Evolutionary conservation across 2,329 filamentous ascomycete genomes (phyloP).

Genomic region (Coniella lustricola): DNA sequence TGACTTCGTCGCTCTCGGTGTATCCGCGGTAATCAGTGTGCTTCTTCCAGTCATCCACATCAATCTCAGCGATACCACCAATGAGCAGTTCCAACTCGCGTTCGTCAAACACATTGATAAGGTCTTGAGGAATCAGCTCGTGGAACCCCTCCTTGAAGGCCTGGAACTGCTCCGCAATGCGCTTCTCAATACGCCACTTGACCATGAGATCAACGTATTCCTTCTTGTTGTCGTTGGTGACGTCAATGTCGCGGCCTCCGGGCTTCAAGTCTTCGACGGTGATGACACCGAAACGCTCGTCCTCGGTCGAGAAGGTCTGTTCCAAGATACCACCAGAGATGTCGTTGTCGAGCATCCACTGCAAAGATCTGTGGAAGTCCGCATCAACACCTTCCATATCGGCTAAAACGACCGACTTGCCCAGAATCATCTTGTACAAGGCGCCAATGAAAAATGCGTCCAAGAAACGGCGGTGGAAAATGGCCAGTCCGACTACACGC

Average conservation of each 20-base stretch:
- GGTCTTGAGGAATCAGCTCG: conserved; percentile 89
- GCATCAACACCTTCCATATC: conserved; percentile 99
- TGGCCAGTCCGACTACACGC: conserved; percentile 89
- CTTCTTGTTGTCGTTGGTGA: conserved; percentile 98
- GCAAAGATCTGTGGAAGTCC: conserved; percentile 91
- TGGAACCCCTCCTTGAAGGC: conserved; percentile 97
- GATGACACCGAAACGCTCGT: conserved; percentile 92
- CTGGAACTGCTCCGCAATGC: conserved; percentile 96
- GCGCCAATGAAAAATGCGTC: conserved; percentile 99
- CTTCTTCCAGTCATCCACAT: conserved; percentile 99
- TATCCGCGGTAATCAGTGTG: conserved; percentile 98
- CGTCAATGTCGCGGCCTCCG: conserved; percentile 81
- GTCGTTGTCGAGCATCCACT: conserved; percentile 98
- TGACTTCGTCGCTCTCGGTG: conserved; percentile 94
- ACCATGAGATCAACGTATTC: conserved; percentile 98
- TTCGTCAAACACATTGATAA: conserved; percentile 98
- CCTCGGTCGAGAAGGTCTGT: conserved; percentile 93
- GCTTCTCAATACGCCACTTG: conserved; percentile 98
- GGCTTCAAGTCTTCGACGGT: conserved; percentile 92
- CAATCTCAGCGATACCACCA: conserved; percentile 98
- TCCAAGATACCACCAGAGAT: conserved; percentile 88
- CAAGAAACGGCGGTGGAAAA: conserved; percentile 95
- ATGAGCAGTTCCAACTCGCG: conserved; percentile 93
- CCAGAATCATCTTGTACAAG: conserved; percentile 98
- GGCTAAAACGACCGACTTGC: conserved; percentile 82